Base-by-base conservation (phyloP, 768 basidiomycete genomes). In the Trametes villosa region DNA sequence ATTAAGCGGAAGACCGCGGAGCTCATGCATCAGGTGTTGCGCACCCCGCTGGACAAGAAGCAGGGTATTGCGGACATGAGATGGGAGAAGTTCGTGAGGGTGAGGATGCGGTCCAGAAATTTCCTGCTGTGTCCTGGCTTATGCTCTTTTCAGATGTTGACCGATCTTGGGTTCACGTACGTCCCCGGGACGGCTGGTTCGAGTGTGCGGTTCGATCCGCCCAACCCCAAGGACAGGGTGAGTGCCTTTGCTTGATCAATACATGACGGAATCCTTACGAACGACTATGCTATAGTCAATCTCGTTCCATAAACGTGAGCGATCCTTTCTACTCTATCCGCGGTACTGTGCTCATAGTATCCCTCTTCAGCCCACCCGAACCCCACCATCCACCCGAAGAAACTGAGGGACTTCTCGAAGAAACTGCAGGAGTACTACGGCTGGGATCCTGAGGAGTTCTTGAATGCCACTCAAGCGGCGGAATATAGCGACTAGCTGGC, bases 151-250 rank as follows among this genome's bases (percentile, higher is more conserved):
- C 65, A 92, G 91, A 74, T 90, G 36, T 90, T 93, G 90, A 75
- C 78, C 36, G 88, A 88, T 47, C 86, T 93, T 83, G 91, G 91
- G 34, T 93, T 93, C 72, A 74, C 75, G 3, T 87, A 86, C 65
- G 85, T 86, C 68, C 87, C 87, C 5, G 85, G 84, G 60, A 90
- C 89, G 2, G 89, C 91, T 20, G 91, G 91, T 2, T 92, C 90
- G 11, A 89, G 89, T 70, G 91, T 93, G 34, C 82, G 90, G 36
- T 93, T 93, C 68, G 86, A 90, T 71, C 91, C 91, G 48, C 91
- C 89, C 18, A 77, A 86, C 65, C 68, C 71, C 42, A 71, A 66
- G 41, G 82, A 83, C 66, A 75, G 69, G 60, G 83, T 83, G 62
- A 71, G 80, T 70, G 27, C 42, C 17, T n/a, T 7, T 26, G 31